Percentiles rank a stretch among this genome's conserved stretches.
phyloP scores from a whole-genome alignment of 768 basidiomycete genomes.

The Tephrocybe sp. region DNA sequence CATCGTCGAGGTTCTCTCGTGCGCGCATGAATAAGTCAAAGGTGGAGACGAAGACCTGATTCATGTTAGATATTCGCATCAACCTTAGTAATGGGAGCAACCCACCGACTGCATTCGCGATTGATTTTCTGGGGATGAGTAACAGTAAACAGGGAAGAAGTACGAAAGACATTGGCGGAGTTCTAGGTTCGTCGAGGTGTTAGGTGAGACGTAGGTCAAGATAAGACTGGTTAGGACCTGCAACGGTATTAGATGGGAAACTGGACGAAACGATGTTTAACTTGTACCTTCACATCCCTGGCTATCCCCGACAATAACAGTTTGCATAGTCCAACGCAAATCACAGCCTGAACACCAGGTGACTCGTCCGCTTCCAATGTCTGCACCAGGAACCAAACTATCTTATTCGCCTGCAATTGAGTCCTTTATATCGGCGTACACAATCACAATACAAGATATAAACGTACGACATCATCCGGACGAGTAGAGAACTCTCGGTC shows the following conservation, averaged over 20 bases:
- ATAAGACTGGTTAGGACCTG: slow-evolving; percentile 42
- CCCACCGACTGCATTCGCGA: slow-evolving; percentile 51
- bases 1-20: slow-evolving; percentile 65
- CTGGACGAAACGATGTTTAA: slow-evolving; percentile 5
- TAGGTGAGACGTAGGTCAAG: slow-evolving; percentile 78
- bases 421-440: not conserved
- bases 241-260: not conserved
- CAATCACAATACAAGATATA: not conserved
- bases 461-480: slow-evolving; percentile 40
- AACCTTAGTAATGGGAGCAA: not conserved
- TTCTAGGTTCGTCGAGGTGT: slow-evolving; percentile 79
- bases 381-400: slow-evolving; percentile 46
- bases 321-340: slow-evolving; percentile 85
- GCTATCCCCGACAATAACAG: slow-evolving; percentile 84
- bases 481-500: slow-evolving; percentile 72
- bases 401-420: slow-evolving; percentile 32
- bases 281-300: slow-evolving; percentile 66
- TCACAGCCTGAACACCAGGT: slow-evolving; percentile 68
- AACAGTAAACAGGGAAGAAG: slow-evolving; percentile 94
- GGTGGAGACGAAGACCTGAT: slow-evolving; percentile 67
- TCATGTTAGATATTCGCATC: not conserved
- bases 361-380: slow-evolving; percentile 66
- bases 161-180: slow-evolving; percentile 91
- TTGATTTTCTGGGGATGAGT: slow-evolving; percentile 80
- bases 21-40: slow-evolving; percentile 59